These are phyloP conservation scores for Pythium pyrilobum DNA, from an alignment of 352 stramenopile genomes.

Conservation along the genomic window DNA sequence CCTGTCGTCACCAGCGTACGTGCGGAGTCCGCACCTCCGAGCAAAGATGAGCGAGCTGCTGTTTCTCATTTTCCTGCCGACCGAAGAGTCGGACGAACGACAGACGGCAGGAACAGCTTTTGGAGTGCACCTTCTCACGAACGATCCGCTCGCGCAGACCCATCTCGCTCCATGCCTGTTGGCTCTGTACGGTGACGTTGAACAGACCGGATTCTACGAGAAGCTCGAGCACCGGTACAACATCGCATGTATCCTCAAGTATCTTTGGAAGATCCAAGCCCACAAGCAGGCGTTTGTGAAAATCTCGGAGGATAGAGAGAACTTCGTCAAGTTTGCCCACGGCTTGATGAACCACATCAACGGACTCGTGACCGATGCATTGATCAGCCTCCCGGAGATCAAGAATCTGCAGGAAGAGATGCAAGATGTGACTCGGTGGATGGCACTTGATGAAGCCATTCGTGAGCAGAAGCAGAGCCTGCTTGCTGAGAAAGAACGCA, in stretches of 20 bases:
- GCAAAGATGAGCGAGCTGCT: conserved; percentile 96
- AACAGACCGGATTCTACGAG: conserved; percentile 98
- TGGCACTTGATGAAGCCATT: conserved; percentile 86
- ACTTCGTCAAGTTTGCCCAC: conserved; percentile 98
- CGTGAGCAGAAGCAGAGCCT: conserved; percentile 86
- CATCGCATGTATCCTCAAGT: conserved; percentile 96
- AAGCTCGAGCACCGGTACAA: conserved; percentile 96
- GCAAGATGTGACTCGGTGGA: conserved; percentile 68
- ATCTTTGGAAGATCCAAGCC: conserved; percentile 93
- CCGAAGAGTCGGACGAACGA: conserved; percentile 71
- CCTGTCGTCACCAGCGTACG: conserved; percentile 81
- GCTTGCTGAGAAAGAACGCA: conserved; percentile 86
- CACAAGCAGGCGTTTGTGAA: conserved; percentile 93
- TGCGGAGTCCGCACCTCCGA: conserved; percentile 90
- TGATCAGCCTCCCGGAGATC: conserved; percentile 96
- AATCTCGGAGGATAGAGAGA: conserved; percentile 90
- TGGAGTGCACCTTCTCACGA: conserved; percentile 59
- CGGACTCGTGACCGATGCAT: conserved; percentile 91
- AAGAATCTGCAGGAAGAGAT: conserved; percentile 91
- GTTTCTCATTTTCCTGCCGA: conserved; percentile 95
- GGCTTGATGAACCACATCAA: conserved; percentile 99
- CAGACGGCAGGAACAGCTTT: conserved; percentile 45
- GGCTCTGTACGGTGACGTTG: conserved; percentile 97
- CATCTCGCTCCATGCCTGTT: conserved; percentile 94
- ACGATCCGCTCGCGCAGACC: conserved; percentile 57